Percentiles rank a stretch among this genome's conserved stretches.
Evolutionary conservation across 208 protist species (phyloP).

Genomic region (Wallacemonas sp.): DNA sequence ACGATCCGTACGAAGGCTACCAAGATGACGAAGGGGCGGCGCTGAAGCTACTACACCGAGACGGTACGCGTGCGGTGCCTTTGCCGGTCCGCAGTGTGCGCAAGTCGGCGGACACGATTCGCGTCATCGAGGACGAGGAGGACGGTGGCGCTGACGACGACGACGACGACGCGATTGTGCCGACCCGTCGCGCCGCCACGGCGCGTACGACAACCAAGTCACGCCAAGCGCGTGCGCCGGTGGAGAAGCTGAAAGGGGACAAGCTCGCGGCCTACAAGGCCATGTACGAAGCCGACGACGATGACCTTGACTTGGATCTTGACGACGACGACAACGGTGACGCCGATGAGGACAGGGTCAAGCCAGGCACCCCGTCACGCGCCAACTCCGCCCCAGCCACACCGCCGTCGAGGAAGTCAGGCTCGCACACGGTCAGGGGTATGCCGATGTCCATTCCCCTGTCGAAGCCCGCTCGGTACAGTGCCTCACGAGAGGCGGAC

Average conservation of each 20-base stretch:
- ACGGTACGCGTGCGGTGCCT: not conserved
- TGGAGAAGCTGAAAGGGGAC: not conserved
- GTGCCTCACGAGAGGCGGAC: not conserved
- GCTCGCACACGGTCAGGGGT: not conserved
- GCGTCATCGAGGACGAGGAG: conserved; percentile 8
- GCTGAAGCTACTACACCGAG: conserved; percentile 7
- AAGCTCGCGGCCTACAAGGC: conserved; percentile 1
- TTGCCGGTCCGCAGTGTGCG: not conserved
- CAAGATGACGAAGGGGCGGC: conserved; percentile 7
- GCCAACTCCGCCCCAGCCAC: too few relatives aligned
- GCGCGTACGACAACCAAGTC: not conserved
- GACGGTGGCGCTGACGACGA: not conserved
- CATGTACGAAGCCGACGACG: conserved; percentile 15
- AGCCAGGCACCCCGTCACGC: too few relatives aligned
- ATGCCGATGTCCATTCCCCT: not conserved
- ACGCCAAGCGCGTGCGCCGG: not conserved
- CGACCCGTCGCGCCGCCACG: not conserved
- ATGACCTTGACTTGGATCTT: conserved; percentile 7
- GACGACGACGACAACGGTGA: conserved; percentile 5
- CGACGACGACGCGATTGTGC: not conserved
- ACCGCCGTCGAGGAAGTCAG: not conserved
- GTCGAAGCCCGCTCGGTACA: not conserved
- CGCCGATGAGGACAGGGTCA: not conserved
- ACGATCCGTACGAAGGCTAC: not conserved
- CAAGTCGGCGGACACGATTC: not conserved